These are phyloP conservation scores for Dioszegia crocea DNA, from an alignment of 768 basidiomycete genomes.

Conservation along the genomic window DNA sequence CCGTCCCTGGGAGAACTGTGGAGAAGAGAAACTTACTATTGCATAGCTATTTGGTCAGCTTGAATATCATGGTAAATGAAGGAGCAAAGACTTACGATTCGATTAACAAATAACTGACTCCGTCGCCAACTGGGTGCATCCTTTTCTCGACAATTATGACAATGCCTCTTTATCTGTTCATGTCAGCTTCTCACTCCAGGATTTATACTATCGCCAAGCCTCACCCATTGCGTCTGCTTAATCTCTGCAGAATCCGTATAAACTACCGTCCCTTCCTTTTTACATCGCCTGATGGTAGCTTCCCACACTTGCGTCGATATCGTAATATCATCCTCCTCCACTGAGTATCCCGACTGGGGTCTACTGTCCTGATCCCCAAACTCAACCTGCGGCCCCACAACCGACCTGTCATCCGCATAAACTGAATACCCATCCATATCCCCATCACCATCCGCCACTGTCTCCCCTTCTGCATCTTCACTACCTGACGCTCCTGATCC, in stretches of 20 bases:
- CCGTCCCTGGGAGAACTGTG: neutral
- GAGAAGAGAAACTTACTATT: constrained; percentile 5
- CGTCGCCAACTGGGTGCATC: constrained; percentile 15
- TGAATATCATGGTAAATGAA: neutral
- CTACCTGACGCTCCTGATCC: too few species aligned
- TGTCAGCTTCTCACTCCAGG: neutral
- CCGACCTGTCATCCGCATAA: too few species aligned
- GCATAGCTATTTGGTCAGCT: constrained; percentile 10
- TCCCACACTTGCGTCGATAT: neutral
- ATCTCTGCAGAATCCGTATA: constrained; percentile 9
- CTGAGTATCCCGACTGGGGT: neutral
- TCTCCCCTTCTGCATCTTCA: too few species aligned
- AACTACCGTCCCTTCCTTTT: neutral
- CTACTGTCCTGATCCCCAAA: too few species aligned
- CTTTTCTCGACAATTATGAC: constrained; percentile 5
- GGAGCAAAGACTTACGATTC: constrained; percentile 10
- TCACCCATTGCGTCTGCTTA: constrained; percentile 14
- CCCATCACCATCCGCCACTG: too few species aligned
- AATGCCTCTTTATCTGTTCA: constrained; percentile 3
- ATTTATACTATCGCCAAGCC: too few species aligned
- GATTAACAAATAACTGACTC: neutral
- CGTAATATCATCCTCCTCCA: neutral
- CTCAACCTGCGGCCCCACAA: too few species aligned
- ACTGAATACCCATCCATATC: too few species aligned
- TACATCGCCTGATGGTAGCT: neutral